These are phyloP conservation scores for Sanguinoderma infundibulare DNA, from an alignment of 1,284 basidiomycete species.

Conservation along the genomic window DNA sequence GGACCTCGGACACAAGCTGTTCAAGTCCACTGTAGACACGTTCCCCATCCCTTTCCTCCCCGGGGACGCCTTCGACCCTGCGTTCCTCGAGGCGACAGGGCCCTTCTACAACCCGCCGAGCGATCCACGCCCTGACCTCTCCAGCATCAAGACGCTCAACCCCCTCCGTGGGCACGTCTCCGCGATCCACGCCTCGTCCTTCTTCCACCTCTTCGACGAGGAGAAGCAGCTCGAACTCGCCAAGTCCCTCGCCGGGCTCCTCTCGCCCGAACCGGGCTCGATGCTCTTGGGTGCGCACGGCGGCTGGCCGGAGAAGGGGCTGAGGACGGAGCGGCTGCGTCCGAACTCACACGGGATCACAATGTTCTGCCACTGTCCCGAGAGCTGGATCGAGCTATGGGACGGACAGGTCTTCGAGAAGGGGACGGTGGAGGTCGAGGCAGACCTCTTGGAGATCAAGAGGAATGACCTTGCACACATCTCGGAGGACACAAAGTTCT, in stretches of 20 bases:
- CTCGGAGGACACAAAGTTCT: no score
- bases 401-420: no score
- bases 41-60: constrained; percentile 49
- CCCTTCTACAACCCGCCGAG: constrained; percentile 33
- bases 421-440: no score
- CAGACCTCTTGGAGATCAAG: no score
- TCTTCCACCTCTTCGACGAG: constrained; percentile 55
- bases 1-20: constrained; percentile 36
- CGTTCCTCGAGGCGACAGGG: constrained; percentile 35
- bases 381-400: constrained; percentile 44
- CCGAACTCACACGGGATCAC: neutral
- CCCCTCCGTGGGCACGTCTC: constrained; percentile 49
- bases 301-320: constrained; percentile 30
- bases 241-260: constrained; percentile 38
- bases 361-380: constrained; percentile 40
- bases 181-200: constrained; percentile 47
- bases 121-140: constrained; percentile 35
- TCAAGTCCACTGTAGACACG: constrained; percentile 37
- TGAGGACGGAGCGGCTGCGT: neutral
- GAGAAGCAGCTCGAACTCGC: constrained; percentile 45
- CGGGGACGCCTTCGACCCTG: constrained; percentile 48
- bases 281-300: constrained; percentile 24
- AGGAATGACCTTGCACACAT: no score
- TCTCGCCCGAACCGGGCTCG: no score
- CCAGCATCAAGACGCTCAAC: constrained; percentile 41